A percentile compares a stretch with the other conserved stretches of the same genome.
These are phyloP conservation scores for Colletotrichum limetticola DNA, from an alignment of 2,329 filamentous ascomycete species.

Conservation along the genomic window DNA sequence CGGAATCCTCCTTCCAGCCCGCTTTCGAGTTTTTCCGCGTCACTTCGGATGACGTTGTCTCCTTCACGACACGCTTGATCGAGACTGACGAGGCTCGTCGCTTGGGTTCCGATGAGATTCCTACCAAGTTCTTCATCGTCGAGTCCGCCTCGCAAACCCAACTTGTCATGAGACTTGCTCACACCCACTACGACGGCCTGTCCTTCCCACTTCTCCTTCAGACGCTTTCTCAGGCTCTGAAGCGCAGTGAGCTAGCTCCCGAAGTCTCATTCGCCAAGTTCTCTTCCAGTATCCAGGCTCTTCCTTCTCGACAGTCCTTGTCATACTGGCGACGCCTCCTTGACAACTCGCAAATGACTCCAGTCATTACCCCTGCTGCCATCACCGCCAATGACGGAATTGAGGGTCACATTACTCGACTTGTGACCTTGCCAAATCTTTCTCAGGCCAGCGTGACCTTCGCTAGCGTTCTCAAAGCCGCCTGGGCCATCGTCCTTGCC, in stretches of 20 bases:
- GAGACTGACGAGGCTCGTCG: neutral
- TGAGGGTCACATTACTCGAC: neutral
- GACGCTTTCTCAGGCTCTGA: neutral
- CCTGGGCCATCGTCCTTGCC: constrained; percentile 36
- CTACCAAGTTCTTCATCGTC: neutral
- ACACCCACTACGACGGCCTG: neutral
- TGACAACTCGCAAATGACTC: neutral
- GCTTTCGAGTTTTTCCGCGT: neutral
- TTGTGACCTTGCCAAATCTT: neutral
- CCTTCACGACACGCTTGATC: neutral
- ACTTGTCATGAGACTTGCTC: neutral
- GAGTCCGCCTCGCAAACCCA: neutral
- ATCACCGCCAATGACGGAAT: neutral
- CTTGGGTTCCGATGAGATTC: neutral
- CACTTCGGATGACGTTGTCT: neutral
- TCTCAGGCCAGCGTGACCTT: neutral
- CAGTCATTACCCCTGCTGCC: neutral
- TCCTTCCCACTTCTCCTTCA: neutral
- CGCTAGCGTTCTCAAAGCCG: constrained; percentile 31
- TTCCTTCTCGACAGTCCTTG: neutral
- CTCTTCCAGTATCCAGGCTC: neutral
- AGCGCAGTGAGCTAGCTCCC: neutral
- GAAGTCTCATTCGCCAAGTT: neutral
- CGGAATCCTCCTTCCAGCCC: neutral
- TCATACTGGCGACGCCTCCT: neutral